phyloP scores from a whole-genome alignment of 1,139 yeast genomes.

The Yamadazyma siamensis region DNA sequence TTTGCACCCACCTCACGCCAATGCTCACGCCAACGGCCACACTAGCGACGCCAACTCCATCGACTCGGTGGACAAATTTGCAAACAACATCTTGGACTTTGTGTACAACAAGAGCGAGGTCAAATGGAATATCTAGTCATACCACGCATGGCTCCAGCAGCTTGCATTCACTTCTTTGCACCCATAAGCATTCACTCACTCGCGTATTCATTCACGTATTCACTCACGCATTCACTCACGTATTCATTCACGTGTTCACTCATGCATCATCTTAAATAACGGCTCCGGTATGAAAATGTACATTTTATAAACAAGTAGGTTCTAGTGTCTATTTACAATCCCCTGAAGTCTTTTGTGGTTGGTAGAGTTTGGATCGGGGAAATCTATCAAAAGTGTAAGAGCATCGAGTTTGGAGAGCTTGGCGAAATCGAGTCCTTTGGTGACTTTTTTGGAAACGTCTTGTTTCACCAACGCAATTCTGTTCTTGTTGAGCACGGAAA shows the following conservation, averaged over 20 bases:
- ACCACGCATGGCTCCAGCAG: not conserved
- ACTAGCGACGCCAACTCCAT: slow-evolving; percentile 12
- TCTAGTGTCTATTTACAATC: slow-evolving; percentile 5
- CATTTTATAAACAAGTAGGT: no score
- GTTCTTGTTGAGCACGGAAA: slow-evolving; percentile 11
- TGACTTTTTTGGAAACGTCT: slow-evolving; percentile 13
- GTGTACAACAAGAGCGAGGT: slow-evolving; percentile 16
- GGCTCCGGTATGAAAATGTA: no score
- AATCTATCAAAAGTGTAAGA: slow-evolving; percentile 13
- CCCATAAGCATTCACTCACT: no score
- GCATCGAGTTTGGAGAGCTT: slow-evolving; percentile 11
- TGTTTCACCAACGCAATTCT: slow-evolving; percentile 11
- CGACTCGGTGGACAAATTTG: slow-evolving; percentile 17
- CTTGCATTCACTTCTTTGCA: slow-evolving; percentile 1
- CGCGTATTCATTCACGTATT: no score
- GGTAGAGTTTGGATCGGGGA: slow-evolving; percentile 10
- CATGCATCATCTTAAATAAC: no score
- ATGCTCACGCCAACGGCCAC: no score
- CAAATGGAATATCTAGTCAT: slow-evolving; percentile 16
- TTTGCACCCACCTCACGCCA: slow-evolving; percentile 6
- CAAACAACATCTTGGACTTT: slow-evolving; percentile 17
- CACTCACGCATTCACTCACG: no score
- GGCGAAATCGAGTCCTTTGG: slow-evolving; percentile 8
- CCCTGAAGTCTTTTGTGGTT: slow-evolving; percentile 7
- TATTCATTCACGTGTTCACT: no score